A percentile compares a stretch with the other conserved stretches of the same genome.
Evolutionary conservation across 164 flowering plant genomes (phyloP).

Genomic region (Kingdonia uniflora): DNA sequence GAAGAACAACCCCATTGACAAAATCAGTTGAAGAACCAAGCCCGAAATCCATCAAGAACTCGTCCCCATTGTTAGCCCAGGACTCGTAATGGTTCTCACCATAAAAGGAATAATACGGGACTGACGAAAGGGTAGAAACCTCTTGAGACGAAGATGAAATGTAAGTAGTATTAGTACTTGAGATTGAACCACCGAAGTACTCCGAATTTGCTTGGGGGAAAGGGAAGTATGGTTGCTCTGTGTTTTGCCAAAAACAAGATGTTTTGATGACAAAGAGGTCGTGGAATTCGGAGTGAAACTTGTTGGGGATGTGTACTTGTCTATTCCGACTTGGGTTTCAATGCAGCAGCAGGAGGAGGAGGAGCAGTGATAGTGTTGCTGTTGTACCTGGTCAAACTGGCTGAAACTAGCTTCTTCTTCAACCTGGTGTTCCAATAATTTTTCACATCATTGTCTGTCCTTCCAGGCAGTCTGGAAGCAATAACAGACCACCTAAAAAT

Average conservation of each 20-base stretch:
- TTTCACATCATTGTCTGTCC: slow-evolving; percentile 81
- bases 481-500: slow-evolving; percentile 59
- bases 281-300: too few relatives aligned
- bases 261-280: too few relatives aligned
- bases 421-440: slow-evolving; percentile 76
- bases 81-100: background rate
- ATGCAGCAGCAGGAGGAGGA: slow-evolving; percentile 6
- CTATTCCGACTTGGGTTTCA: slow-evolving; percentile 1
- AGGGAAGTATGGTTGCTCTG: background rate
- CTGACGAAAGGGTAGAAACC: slow-evolving; percentile 4
- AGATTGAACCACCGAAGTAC: background rate
- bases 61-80: slow-evolving; percentile 7
- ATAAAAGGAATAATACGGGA: too few relatives aligned
- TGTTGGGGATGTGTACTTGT: slow-evolving; percentile 3
- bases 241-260: slow-evolving; percentile 8
- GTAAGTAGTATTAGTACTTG: slow-evolving; percentile 7
- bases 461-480: slow-evolving; percentile 57
- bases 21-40: slow-evolving; percentile 10
- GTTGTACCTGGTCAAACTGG: background rate
- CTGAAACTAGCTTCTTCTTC: slow-evolving; percentile 48
- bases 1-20: slow-evolving; percentile 7
- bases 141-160: slow-evolving; percentile 13
- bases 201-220: background rate
- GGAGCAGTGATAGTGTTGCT: slow-evolving; percentile 1
- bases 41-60: slow-evolving; percentile 15